Evolutionary conservation across 1,284 basidiomycete species (phyloP), one percentile per base, ranked within the genome.

Genomic region (Sporisorium exsertum): DNA sequence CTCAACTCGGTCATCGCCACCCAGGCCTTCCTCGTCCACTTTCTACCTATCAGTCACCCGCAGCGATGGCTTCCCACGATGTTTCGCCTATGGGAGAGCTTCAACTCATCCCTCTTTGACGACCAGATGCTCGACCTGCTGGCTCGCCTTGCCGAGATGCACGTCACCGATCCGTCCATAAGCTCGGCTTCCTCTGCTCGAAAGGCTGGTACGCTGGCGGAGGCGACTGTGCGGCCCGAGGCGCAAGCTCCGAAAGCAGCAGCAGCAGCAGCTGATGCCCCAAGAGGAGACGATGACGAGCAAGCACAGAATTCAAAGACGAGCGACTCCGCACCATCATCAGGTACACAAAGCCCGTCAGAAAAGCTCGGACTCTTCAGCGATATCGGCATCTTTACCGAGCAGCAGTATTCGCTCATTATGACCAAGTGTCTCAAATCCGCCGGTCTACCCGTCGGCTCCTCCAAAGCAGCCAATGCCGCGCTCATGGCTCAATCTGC

Each of bases 301-400:
- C 13, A 26, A 33, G 8, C 40, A 5, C 18, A 16, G 2, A 13
- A 24, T 13, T 42, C 37, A 10, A 56, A 49, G 4, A 18, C 27
- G 3, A 35, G 10, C 43, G 60, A 63, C 33, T 55, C 56, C 13
- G n/a, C 57, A 9, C 20, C 54, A 3, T 50, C 66, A 16, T 64
- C 65, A 26, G 57, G 59, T 7, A 60, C 49, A 12, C 46, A 59
- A 10, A 65, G 67, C 27, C 71, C 67, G 12, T 59, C 71, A 20
- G 60, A 32, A 37, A 81, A 77, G 78, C 64, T 73, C 12, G 85
- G 86, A 3, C 79, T 87, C 37, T 80, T 91, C 89, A 91, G 90
- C 82, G 92, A 94, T 72, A 89, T 95, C 22, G 94, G 93, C 24
- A 93, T 99, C 67, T 97, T 95, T 89, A 92, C 90, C 8, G 90